A percentile compares a stretch with the other conserved stretches of the same genome.
These are phyloP conservation scores for Neohortaea acidophila DNA, from an alignment of 495 filamentous ascomycete genomes.

Conservation along the genomic window DNA sequence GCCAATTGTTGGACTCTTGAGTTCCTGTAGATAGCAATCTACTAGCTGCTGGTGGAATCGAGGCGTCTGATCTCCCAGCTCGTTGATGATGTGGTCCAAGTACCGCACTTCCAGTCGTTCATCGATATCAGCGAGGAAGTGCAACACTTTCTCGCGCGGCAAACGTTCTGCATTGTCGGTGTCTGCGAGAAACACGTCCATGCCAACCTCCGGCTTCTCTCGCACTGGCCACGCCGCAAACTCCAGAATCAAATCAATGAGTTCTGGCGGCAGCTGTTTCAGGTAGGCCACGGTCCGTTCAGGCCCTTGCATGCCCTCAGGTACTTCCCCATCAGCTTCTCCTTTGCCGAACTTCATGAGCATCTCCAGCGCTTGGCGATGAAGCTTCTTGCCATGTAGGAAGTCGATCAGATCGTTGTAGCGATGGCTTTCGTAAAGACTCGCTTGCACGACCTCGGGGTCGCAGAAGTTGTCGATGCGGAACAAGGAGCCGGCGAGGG, in stretches of 20 bases:
- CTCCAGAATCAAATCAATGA: slow-evolving; percentile 82
- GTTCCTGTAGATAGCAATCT: slow-evolving; percentile 53
- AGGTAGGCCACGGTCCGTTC: slow-evolving; percentile 78
- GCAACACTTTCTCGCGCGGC: slow-evolving; percentile 57
- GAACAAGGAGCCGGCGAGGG: slow-evolving; percentile 76
- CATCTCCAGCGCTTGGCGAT: slow-evolving; percentile 72
- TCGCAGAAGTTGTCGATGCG: slow-evolving; percentile 96
- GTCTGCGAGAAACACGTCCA: slow-evolving; percentile 91
- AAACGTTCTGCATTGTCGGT: slow-evolving; percentile 88
- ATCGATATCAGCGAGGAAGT: slow-evolving; percentile 58
- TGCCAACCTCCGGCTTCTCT: slow-evolving; percentile 57
- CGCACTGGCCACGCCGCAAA: slow-evolving; percentile 78
- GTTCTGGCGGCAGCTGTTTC: slow-evolving; percentile 68
- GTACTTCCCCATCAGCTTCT: slow-evolving; percentile 45
- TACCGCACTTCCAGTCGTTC: slow-evolving; percentile 59
- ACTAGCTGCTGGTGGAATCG: slow-evolving; percentile 78
- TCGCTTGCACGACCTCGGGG: slow-evolving; percentile 85
- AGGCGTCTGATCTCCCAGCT: slow-evolving; percentile 69
- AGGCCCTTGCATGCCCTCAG: slow-evolving; percentile 63
- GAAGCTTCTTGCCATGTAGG: slow-evolving; percentile 85
- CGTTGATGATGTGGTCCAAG: slow-evolving; percentile 78
- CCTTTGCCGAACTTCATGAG: slow-evolving; percentile 64
- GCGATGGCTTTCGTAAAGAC: slow-evolving; percentile 70
- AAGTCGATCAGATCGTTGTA: slow-evolving; percentile 95
- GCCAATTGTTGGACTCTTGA: slow-evolving; percentile 35